These are phyloP conservation scores for Tolypocladium tropicale DNA, from an alignment of 2,329 filamentous ascomycete species.

Conservation along the genomic window DNA sequence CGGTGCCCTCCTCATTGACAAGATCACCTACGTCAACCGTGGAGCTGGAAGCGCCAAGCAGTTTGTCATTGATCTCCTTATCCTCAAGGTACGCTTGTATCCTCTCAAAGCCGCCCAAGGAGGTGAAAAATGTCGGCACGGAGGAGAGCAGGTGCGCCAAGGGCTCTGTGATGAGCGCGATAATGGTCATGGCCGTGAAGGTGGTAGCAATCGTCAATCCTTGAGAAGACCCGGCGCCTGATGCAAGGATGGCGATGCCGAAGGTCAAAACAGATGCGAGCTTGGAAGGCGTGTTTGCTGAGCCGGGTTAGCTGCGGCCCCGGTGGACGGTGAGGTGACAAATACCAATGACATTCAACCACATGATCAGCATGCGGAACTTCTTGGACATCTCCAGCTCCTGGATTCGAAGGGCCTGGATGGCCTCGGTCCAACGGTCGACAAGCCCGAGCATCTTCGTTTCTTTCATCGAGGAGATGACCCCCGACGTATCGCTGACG, in stretches of 20 bases:
- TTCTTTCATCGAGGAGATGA: slow-evolving; percentile 19
- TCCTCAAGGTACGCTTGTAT: slow-evolving; percentile 7
- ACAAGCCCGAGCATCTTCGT: slow-evolving; percentile 20
- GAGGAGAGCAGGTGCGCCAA: slow-evolving; percentile 10
- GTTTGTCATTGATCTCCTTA: not conserved
- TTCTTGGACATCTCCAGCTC: slow-evolving; percentile 11
- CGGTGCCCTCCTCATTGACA: not conserved
- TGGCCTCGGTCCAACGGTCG: slow-evolving; percentile 5
- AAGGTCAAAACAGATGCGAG: slow-evolving; percentile 11
- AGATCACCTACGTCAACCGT: not conserved
- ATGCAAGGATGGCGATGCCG: slow-evolving; percentile 9
- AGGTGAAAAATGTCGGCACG: slow-evolving; percentile 11
- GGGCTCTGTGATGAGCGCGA: slow-evolving; percentile 10
- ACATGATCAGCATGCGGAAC: slow-evolving; percentile 11
- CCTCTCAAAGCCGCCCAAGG: slow-evolving; percentile 12
- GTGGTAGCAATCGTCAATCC: slow-evolving; percentile 3
- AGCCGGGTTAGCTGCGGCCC: not conserved
- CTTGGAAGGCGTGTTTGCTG: slow-evolving; percentile 3
- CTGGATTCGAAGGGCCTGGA: slow-evolving; percentile 8
- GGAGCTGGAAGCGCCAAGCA: not conserved
- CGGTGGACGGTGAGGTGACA: not conserved
- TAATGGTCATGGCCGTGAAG: slow-evolving; percentile 15
- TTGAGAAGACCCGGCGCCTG: not conserved
- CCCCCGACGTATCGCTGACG: slow-evolving; percentile 14
- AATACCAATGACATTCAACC: slow-evolving; percentile 10